Evolutionary conservation across 257 asterid genomes (phyloP), one percentile per base, ranked within the genome.

Genomic region (Eustoma russellianum): DNA sequence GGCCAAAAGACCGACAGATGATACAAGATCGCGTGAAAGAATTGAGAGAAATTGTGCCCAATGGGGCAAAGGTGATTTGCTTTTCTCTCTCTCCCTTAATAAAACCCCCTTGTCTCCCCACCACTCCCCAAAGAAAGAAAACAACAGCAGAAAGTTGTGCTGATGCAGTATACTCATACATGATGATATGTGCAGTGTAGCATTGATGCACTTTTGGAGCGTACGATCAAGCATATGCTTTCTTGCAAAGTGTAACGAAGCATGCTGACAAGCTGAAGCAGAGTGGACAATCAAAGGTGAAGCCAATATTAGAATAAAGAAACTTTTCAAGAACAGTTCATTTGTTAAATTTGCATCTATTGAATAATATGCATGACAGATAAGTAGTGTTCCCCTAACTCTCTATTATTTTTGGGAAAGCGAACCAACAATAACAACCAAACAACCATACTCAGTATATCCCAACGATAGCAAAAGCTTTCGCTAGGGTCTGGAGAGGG

Each of bases 1-100:
- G 98, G 63, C 96, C 98, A 2, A 87, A 91, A 71, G 98, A 91
- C 74, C 88, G 98, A 6, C 96, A 91, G 68, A 82, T 91, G 98
- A 84, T 91, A 63, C 96, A 91, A 80, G 98, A 91, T 44, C 94
- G 96, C 6, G 92, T 91, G 16, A 91, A 84, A 78, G 98, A 91
- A 52, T 65, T 91, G 50, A 74, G 98, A 70, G 95, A 91, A 71
- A 84, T 91, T 16, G 95, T 91, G 56, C 98, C 98, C 6, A 86
- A 86, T 50, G 98, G 93, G 44, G 91, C 82, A 41, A 90, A 90
- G 95, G 97, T 89, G 61, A 73, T 49, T 49, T 60, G 33, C 68
- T 43, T 40, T 40, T 3, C 11, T 30, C 16, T 52, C 28, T 9
- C 58, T 64, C 41, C 24, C 34, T 24, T 1, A 41, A 46, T 40